Evolutionary conservation across 2,329 filamentous ascomycete species (phyloP).

Genomic region (Fusarium mangiferae): DNA sequence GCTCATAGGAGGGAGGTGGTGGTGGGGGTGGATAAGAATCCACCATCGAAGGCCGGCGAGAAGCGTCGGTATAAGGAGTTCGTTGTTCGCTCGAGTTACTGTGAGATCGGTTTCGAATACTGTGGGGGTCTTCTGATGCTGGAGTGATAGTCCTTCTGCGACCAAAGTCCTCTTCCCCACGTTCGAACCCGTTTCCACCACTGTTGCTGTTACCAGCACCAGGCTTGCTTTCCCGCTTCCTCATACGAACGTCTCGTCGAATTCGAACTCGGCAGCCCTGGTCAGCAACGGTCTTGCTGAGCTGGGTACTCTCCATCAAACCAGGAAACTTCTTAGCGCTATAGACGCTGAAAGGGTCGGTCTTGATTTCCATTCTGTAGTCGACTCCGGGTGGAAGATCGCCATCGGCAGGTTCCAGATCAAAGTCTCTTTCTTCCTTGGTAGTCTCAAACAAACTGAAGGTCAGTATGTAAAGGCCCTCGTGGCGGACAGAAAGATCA

Average conservation of each 20-base stretch:
- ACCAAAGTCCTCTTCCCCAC: conserved; percentile 73
- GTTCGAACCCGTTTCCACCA: conserved; percentile 56
- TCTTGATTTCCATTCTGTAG: conserved; percentile 91
- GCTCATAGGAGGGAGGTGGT: conserved; percentile 51
- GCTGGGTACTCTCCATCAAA: conserved; percentile 84
- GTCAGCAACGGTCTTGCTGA: conserved; percentile 92
- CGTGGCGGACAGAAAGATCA: conserved; percentile 93
- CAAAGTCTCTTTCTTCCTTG: conserved; percentile 84
- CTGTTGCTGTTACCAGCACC: conserved; percentile 56
- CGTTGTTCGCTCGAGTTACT: conserved; percentile 68
- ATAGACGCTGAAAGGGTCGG: conserved; percentile 85
- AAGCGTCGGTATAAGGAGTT: conserved; percentile 54
- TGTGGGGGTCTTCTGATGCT: conserved; percentile 47
- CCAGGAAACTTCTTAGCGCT: conserved; percentile 99
- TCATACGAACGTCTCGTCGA: conserved; percentile 91
- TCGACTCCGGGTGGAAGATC: conserved; percentile 70
- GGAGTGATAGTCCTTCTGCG: conserved; percentile 52
- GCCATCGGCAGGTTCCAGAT: conserved; percentile 61
- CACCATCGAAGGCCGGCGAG: conserved; percentile 59
- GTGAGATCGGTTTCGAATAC: conserved; percentile 64
- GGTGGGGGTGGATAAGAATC: conserved; percentile 56
- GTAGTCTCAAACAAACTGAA: conserved; percentile 96
- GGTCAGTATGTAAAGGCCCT: conserved; percentile 89
- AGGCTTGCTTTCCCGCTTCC: conserved; percentile 79
- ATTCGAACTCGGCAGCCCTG: conserved; percentile 98